Base-by-base conservation (phyloP, 768 basidiomycete species). In the Tylopilus rubrobrunneus region DNA sequence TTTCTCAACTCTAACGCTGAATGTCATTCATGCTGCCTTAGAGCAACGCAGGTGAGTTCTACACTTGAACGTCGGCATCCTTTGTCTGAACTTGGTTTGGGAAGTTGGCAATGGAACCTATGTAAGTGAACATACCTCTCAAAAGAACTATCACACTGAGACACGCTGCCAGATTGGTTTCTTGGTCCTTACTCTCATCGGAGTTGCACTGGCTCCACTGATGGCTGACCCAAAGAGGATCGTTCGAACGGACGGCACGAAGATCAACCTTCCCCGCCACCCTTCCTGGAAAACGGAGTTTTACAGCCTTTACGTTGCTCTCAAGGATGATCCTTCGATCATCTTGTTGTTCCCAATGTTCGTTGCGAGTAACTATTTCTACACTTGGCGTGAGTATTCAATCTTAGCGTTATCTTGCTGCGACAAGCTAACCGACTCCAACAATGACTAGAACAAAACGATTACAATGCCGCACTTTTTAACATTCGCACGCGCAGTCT, bases 321-420 rank as follows among this genome's bases (percentile, higher is more conserved):
- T 93, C 42, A 78, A 73, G 52, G 84, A 79, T 12, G 90, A 92
- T 62, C 87, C 87, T 0, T 74, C 77, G 71, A 82, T 93, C 60
- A 55, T 91, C 15, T 71, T 89, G 5, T 77, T 92, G 19, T 88
- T 92, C 74, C 91, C 90, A 12, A 87, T 92, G 85, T 91, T 92
- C 70, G 82, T 90, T 51, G 82, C 86, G 8, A 86, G 84, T 40
- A 91, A 91, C 67, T 91, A 86, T 80, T 90, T 90, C 71, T 90
- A 90, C 64, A 85, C 89, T 3, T 91, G 87, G 87, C 88, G 87
- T 88, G 56, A 64, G 84, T 68, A 23, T 29, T 17, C 21, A 21
- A 28, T 36, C 8, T 31, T 40, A n/a, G 34, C 7, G 5, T 25
- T 23, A 19, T 2, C 19, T 43, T 42, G 17, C 27, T 17, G 33